Evolutionary conservation across 1,284 basidiomycete genomes (phyloP), one percentile per base, ranked within the genome.

Genomic region (Leucoagaricus sp.): DNA sequence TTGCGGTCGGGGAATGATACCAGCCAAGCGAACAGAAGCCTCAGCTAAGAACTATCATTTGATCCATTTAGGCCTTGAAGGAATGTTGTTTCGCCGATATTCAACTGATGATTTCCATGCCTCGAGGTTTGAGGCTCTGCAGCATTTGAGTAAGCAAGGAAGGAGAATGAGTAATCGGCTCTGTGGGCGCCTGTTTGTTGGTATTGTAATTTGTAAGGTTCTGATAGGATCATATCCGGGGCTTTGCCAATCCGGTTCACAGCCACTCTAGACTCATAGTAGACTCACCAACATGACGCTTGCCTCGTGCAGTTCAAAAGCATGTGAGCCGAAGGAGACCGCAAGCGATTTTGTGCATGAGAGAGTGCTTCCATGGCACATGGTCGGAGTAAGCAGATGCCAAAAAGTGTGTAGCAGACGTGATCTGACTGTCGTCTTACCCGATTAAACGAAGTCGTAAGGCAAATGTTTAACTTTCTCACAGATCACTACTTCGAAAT

Each of bases 101-200:
- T 9, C 10, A 41, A 17, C 23, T 17, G 23, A 23, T 17, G 8
- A 42, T 33, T 41, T 25, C 25, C 17, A 15, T 17, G 48, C 41
- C 40, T 52, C 29, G 50, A 52, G 26, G 40, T 15, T 12, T 7
- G n/a, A 52, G 50, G 40, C 50, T 19, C 25, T 51, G 41, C 50
- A 42, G 29, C 2, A 4, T 31, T 52, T 44, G 40, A 52, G 50
- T 52, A 41, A 52, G 50, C 41, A n/a, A 31, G 28, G 8, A 31
- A 33, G 12, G 17, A 10, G 28, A 52, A 52, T 44, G 50, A 44
- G 29, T 52, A 44, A 44, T 42, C 5, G 13, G 9, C 25, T 9
- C 17, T 23, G 17, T 52, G 34, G 25, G 21, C 50, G 38, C 25
- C 21, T 10, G 17, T 13, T 23, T 25, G 17, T 33, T 25, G 25